Evolutionary conservation across 2,329 filamentous ascomycete species (phyloP).

Genomic region (Hymenoscyphus scutula): DNA sequence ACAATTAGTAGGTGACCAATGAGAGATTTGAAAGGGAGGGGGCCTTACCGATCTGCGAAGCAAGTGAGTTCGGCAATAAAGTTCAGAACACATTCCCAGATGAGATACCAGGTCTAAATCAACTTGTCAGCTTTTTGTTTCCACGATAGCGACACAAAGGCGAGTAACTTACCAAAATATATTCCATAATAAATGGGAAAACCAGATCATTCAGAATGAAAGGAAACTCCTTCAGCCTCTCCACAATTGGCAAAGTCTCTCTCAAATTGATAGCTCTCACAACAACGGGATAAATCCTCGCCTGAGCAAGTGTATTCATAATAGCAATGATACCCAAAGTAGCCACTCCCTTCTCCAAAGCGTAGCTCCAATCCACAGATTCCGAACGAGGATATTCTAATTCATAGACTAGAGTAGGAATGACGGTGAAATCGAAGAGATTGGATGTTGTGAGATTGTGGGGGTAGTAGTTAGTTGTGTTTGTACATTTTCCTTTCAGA

Average conservation of each 20-base stretch:
- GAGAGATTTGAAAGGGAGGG: not conserved
- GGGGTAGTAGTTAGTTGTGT: conserved; percentile 56
- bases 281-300: conserved; percentile 74
- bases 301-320: conserved; percentile 76
- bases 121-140: not conserved
- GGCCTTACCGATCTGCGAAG: conserved; percentile 63
- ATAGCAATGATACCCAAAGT: conserved; percentile 72
- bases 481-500: conserved; percentile 57
- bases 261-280: conserved; percentile 66
- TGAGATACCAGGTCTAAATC: conserved; percentile 69
- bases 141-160: too few species aligned
- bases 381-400: conserved; percentile 73
- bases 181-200: conserved; percentile 78
- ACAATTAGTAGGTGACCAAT: not conserved
- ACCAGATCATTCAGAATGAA: conserved; percentile 73
- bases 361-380: conserved; percentile 70
- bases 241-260: conserved; percentile 57
- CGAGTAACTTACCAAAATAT: conserved; percentile 44
- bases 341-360: conserved; percentile 67
- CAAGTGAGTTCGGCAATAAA: conserved; percentile 72
- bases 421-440: conserved; percentile 69
- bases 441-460: conserved; percentile 64
- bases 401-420: conserved; percentile 78
- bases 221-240: conserved; percentile 66
- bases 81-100: conserved; percentile 75